These are phyloP conservation scores for Verticillium dahliae DNA, from an alignment of 2,329 filamentous ascomycete species.

Conservation along the genomic window DNA sequence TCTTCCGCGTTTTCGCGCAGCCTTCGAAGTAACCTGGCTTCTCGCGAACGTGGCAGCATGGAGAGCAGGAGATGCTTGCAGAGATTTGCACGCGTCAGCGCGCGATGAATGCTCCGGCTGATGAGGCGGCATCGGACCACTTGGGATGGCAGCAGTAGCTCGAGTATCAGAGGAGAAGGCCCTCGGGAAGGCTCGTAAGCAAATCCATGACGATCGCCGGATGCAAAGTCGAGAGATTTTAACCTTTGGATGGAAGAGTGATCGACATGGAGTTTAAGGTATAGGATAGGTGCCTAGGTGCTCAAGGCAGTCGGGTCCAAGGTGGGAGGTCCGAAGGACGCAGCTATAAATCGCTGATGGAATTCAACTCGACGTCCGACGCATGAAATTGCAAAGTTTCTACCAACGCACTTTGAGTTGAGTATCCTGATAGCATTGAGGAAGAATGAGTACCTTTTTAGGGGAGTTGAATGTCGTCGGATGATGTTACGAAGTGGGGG, in stretches of 20 bases:
- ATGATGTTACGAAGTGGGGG: too few relatives aligned
- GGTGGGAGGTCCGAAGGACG: too few relatives aligned
- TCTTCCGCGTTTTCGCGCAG: slow-evolving; percentile 6
- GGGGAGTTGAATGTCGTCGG: too few relatives aligned
- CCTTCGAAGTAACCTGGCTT: slow-evolving; percentile 35
- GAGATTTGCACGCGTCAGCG: slow-evolving; percentile 41
- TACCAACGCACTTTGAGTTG: too few relatives aligned
- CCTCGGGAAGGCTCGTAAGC: slow-evolving; percentile 43
- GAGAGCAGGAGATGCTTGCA: slow-evolving; percentile 39
- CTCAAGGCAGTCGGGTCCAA: too few relatives aligned
- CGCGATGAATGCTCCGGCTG: slow-evolving; percentile 38
- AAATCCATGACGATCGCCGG: slow-evolving; percentile 19
- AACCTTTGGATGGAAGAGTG: not conserved
- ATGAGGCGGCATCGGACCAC: slow-evolving; percentile 45
- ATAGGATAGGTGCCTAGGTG: too few relatives aligned
- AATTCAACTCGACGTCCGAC: too few relatives aligned
- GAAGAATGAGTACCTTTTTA: too few relatives aligned
- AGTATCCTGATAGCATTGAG: too few relatives aligned
- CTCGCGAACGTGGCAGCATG: slow-evolving; percentile 46
- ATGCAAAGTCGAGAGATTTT: not conserved
- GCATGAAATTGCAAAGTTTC: too few relatives aligned
- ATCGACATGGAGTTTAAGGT: not conserved
- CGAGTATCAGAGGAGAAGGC: slow-evolving; percentile 51
- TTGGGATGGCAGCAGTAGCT: slow-evolving; percentile 41
- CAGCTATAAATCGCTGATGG: too few relatives aligned